Base-by-base conservation (phyloP, 257 asterid species). In the Nicotiana sylvestris region DNA sequence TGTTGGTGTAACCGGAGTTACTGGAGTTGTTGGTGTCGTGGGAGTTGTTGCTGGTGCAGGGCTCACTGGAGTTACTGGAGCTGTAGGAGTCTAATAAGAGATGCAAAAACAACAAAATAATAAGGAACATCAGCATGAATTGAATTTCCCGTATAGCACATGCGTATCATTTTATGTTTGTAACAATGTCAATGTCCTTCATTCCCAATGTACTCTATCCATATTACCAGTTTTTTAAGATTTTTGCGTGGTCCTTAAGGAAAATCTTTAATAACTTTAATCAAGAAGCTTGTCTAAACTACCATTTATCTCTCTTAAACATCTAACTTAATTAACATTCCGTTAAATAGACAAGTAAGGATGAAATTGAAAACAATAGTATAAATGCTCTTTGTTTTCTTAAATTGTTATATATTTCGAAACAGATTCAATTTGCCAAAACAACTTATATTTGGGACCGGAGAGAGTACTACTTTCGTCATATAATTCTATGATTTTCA, bases 71-170 rank as follows among this genome's bases (percentile, higher is more conserved):
- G 66, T 78, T 25, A 79, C 78, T 32, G 91, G 87, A n/a, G 83
- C 89, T 18, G 93, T 83, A 33, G 94, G 89, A 60, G 92, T 89
- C 97, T 81, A 68, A 72, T 18, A 86, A 78, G 80, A 76, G 46
- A 78, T 62, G 35, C 13, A 81, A 11, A 66, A 86, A 76, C 67
- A 76, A 86, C 39, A 69, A 55, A 77, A 16, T 18, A 65, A 83
- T 62, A 51, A 78, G 60, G 43, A 67, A 29, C 76, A 35, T 70
- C 39, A 37, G 65, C 66, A 55, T 49, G 79, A 66, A 37, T 46
- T 5, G 30, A 80, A 66, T 32, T 32, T 32, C 35, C 35, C 35
- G 35, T 32, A 32, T 32, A 32, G 4, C 8, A 33, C 33, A 43
- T 30, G 29, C 27, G 7, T 39, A 49, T 39, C 32, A 69, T 35